Evolutionary conservation across 345 rosid species (phyloP).

Genomic region (Salix viminalis): DNA sequence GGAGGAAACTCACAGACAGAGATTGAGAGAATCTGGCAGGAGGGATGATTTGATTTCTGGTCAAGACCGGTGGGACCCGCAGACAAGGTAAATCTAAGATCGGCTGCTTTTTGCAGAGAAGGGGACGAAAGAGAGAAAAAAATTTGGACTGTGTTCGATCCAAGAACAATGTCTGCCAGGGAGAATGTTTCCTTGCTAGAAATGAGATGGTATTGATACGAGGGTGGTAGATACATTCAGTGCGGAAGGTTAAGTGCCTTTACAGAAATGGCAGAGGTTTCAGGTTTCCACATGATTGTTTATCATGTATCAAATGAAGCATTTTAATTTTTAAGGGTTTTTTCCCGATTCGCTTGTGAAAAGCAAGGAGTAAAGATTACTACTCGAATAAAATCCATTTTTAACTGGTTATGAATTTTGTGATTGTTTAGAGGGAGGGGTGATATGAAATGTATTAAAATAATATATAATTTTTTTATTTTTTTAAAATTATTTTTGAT

Average conservation of each 20-base stretch:
- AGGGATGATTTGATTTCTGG: conserved; percentile 30
- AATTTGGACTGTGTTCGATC: conserved; percentile 29
- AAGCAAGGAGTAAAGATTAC: too few species aligned
- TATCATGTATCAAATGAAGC: not conserved
- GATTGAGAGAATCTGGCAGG: not conserved
- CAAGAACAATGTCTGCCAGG: conserved; percentile 32
- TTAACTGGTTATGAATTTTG: too few species aligned
- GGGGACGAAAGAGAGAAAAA: not conserved
- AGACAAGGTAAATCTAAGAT: conserved; percentile 27
- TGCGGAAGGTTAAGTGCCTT: not conserved
- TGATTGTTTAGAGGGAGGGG: too few species aligned
- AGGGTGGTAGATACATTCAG: not conserved
- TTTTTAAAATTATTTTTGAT: too few species aligned
- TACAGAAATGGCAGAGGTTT: conserved; percentile 4
- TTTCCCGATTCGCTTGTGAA: too few species aligned
- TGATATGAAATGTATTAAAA: too few species aligned
- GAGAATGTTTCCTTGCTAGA: conserved; percentile 26
- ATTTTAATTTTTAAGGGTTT: not conserved
- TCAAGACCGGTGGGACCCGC: conserved; percentile 34
- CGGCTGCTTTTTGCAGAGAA: conserved; percentile 12
- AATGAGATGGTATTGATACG: not conserved
- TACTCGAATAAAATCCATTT: too few species aligned
- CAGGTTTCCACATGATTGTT: conserved; percentile 9
- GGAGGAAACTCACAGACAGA: not conserved
- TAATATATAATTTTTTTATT: too few species aligned